Conservation (phyloP, 2,329 filamentous ascomycete genomes). For the Calonectria honghensis region DNA sequence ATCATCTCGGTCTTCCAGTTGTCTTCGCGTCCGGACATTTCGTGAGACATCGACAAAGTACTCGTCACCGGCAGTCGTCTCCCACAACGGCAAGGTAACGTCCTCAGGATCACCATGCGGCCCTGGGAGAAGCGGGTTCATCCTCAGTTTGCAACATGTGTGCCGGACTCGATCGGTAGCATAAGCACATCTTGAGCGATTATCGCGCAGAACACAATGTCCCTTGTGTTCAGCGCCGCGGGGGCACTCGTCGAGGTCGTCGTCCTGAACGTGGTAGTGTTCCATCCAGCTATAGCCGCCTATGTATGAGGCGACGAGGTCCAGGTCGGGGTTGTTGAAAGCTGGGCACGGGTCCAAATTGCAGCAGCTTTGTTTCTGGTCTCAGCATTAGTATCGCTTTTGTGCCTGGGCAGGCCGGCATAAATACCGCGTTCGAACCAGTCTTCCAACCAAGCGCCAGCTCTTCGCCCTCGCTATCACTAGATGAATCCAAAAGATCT, state of each 20-base stretch:
- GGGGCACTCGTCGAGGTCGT: constrained; percentile 45
- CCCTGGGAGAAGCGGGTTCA: constrained; percentile 42
- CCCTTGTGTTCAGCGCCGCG: constrained; percentile 38
- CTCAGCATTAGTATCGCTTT: background rate
- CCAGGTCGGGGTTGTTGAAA: constrained; percentile 40
- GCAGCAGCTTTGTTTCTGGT: constrained; percentile 36
- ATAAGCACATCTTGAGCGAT: constrained; percentile 44
- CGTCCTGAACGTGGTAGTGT: constrained; percentile 48
- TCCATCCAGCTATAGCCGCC: constrained; percentile 42
- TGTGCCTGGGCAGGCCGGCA: background rate
- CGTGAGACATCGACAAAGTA: constrained; percentile 41
- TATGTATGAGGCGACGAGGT: constrained; percentile 42
- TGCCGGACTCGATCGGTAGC: constrained; percentile 42
- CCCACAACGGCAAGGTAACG: constrained; percentile 40
- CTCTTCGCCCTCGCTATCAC: constrained; percentile 39
- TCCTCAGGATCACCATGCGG: constrained; percentile 36
- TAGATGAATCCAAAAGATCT: constrained; percentile 35
- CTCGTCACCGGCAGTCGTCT: constrained; percentile 32
- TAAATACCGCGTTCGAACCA: constrained; percentile 29
- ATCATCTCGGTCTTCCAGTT: constrained; percentile 41
- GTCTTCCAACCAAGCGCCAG: constrained; percentile 40
- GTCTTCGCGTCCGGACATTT: constrained; percentile 36
- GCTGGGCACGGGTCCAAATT: constrained; percentile 44
- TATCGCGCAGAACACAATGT: constrained; percentile 46
- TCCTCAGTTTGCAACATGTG: constrained; percentile 47